Evolutionary conservation across 2,329 filamentous ascomycete genomes (phyloP).

Genomic region (Xylariaceae sp.): DNA sequence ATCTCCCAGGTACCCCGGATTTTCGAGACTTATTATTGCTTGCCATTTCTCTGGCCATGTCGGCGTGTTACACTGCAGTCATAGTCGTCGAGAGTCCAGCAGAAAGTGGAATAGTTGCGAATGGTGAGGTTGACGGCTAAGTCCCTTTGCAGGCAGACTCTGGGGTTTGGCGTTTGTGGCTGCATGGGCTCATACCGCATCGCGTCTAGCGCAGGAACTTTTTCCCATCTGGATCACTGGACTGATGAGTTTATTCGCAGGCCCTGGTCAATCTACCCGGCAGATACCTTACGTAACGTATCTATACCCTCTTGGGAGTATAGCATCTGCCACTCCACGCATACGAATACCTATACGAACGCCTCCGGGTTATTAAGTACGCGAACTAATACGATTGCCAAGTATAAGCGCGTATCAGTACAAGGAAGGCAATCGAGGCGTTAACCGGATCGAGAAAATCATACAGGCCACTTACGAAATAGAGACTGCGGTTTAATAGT

Average conservation of each 20-base stretch:
- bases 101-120: background rate
- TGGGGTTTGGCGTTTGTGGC: background rate
- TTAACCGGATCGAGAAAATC: background rate
- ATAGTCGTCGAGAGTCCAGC: background rate
- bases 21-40: background rate
- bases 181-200: background rate
- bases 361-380: background rate
- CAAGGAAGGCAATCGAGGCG: background rate
- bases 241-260: background rate
- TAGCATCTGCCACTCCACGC: background rate
- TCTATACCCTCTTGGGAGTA: background rate
- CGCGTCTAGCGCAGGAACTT: background rate
- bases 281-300: background rate
- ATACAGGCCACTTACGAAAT: background rate
- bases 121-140: background rate
- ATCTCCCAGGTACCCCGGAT: background rate
- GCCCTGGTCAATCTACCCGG: background rate
- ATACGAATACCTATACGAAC: background rate
- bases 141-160: background rate
- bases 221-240: background rate
- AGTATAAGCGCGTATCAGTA: background rate
- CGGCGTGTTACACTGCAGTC: background rate
- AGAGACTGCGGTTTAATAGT: background rate
- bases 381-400: background rate
- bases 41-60: background rate